phyloP scores from a whole-genome alignment of 306 rosid genomes.

The Vachellia pachyceras region DNA sequence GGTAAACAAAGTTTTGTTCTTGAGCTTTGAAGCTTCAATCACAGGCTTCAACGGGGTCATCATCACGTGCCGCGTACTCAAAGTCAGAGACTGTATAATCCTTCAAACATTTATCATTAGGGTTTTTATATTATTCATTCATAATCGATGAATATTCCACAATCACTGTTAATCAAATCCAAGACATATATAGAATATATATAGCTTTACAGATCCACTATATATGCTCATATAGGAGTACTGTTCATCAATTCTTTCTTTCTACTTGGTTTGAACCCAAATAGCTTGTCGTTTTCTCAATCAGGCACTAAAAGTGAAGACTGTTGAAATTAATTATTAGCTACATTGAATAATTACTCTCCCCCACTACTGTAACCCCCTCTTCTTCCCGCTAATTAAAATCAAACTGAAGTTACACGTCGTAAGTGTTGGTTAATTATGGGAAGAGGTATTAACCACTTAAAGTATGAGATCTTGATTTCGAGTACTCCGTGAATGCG shows the following conservation, averaged over 20 bases:
- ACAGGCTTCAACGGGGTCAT: not conserved
- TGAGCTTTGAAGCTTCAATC: not conserved
- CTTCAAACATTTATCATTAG: not conserved
- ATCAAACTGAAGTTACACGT: not conserved
- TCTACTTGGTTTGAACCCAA: not conserved
- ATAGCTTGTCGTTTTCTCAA: not conserved
- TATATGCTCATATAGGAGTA: too few relatives aligned
- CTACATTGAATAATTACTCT: too few relatives aligned
- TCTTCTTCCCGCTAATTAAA: not conserved
- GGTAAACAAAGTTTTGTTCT: not conserved
- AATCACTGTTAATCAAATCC: not conserved
- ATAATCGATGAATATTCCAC: not conserved
- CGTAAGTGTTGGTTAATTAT: too few relatives aligned
- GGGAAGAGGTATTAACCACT: too few relatives aligned
- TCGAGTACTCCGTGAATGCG: too few relatives aligned
- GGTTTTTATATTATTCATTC: not conserved
- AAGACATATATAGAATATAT: too few relatives aligned
- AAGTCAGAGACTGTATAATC: not conserved
- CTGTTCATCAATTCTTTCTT: not conserved
- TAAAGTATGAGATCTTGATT: too few relatives aligned
- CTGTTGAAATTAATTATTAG: not conserved
- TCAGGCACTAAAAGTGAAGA: too few relatives aligned
- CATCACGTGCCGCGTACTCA: not conserved
- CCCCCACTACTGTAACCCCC: not conserved
- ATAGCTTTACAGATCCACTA: too few relatives aligned